These are phyloP conservation scores for Sclerotinia nivalis DNA, from an alignment of 2,329 filamentous ascomycete genomes.

Conservation along the genomic window DNA sequence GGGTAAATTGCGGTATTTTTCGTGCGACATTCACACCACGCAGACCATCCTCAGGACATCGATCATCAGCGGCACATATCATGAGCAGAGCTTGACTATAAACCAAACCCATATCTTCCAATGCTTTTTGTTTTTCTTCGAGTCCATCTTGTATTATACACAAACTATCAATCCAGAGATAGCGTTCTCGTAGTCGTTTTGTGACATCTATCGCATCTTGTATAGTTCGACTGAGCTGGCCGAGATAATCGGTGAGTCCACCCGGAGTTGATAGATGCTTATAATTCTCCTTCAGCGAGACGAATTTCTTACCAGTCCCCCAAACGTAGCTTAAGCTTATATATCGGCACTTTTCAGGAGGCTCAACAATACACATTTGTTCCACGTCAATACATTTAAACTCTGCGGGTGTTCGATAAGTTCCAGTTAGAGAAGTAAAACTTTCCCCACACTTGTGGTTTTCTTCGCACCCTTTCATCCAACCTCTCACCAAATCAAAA, in stretches of 20 bases:
- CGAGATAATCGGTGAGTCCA: background rate
- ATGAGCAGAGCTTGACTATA: constrained; percentile 17
- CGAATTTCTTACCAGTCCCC: constrained; percentile 5
- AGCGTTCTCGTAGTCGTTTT: background rate
- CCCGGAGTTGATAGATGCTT: background rate
- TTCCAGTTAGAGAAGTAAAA: constrained; percentile 3
- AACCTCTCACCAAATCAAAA: background rate
- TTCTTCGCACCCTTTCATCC: background rate
- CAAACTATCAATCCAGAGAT: constrained; percentile 21
- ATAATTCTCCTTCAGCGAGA: background rate
- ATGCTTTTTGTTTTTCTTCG: constrained; percentile 7
- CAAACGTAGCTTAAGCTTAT: constrained; percentile 10
- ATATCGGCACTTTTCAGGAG: constrained; percentile 7
- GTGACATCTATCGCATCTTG: constrained; percentile 16
- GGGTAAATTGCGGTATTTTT: background rate
- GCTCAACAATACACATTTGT: constrained; percentile 12
- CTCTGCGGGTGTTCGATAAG: constrained; percentile 1
- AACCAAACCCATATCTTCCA: constrained; percentile 19
- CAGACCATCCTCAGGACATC: background rate
- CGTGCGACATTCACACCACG: constrained; percentile 1
- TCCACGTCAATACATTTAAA: constrained; percentile 6
- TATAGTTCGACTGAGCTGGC: background rate
- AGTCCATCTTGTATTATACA: constrained; percentile 22
- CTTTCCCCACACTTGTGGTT: constrained; percentile 1
- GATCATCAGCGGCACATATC: constrained; percentile 16